These are phyloP conservation scores for Pyrus betulifolia DNA, from an alignment of 306 rosid species.

Conservation along the genomic window DNA sequence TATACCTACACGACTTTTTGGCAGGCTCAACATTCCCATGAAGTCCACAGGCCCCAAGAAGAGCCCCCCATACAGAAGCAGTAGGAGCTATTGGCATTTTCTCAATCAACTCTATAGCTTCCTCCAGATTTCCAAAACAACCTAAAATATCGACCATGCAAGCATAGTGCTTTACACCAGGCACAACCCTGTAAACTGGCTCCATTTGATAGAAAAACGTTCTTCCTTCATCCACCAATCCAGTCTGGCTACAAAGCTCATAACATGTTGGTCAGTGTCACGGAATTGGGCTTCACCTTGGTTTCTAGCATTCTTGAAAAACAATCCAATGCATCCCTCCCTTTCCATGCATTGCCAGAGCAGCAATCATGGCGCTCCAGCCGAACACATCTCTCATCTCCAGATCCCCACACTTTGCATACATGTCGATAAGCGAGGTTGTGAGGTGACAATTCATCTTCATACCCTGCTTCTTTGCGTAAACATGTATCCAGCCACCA, in stretches of 20 bases:
- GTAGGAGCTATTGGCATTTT: slow-evolving; percentile 42
- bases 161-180: slow-evolving; percentile 46
- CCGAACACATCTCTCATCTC: slow-evolving; percentile 51
- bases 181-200: slow-evolving; percentile 39
- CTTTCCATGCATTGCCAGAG: slow-evolving; percentile 57
- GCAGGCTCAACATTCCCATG: slow-evolving; percentile 51
- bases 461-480: slow-evolving; percentile 41
- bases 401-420: slow-evolving; percentile 57
- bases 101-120: slow-evolving; percentile 36
- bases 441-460: slow-evolving; percentile 39
- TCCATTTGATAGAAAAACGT: slow-evolving; percentile 47
- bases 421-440: slow-evolving; percentile 59
- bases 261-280: slow-evolving; percentile 49
- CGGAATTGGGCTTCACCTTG: slow-evolving; percentile 48
- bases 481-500: slow-evolving; percentile 51
- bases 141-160: slow-evolving; percentile 56
- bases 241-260: slow-evolving; percentile 61
- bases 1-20: slow-evolving; percentile 31
- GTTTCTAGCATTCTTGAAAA: slow-evolving; percentile 47
- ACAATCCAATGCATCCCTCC: slow-evolving; percentile 39
- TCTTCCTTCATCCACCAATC: slow-evolving; percentile 45
- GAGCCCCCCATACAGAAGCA: slow-evolving; percentile 51
- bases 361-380: slow-evolving; percentile 67
- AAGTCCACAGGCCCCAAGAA: slow-evolving; percentile 49
- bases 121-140: slow-evolving; percentile 46